Percentiles rank a stretch among this genome's conserved stretches.
phyloP scores from a whole-genome alignment of 2,329 filamentous ascomycete species.

The Cordyceps fumosorosea region DNA sequence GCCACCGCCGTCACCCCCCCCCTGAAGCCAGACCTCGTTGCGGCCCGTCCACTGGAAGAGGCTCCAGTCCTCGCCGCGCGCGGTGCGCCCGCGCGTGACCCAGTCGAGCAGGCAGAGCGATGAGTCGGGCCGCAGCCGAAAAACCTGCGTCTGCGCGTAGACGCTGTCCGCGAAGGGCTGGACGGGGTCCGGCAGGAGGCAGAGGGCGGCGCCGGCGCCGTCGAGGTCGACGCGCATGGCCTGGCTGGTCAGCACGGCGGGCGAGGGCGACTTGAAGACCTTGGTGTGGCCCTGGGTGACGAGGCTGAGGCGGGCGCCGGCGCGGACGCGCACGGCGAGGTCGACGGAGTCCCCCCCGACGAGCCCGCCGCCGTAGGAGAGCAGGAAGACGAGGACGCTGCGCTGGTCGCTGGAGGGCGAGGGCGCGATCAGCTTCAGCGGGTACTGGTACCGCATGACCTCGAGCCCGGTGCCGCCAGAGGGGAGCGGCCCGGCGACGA shows the following conservation, averaged over 20 bases:
- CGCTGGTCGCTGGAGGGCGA: conserved; percentile 55
- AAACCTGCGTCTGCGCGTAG: conserved; percentile 79
- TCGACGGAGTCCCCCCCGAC: conserved; percentile 80
- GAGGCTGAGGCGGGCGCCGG: conserved; percentile 58
- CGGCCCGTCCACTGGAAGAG: conserved; percentile 71
- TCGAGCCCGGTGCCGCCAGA: conserved; percentile 65
- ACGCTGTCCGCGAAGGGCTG: conserved; percentile 82
- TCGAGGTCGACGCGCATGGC: conserved; percentile 45
- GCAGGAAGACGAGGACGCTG: conserved; percentile 75
- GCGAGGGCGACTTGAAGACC: conserved; percentile 73
- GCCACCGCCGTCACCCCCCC: conserved; percentile 24
- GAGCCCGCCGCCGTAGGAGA: conserved; percentile 91
- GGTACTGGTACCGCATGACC: conserved; percentile 82
- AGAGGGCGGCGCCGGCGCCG: conserved; percentile 44
- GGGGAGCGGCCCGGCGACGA: conserved; percentile 67
- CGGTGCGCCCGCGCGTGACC: conserved; percentile 82
- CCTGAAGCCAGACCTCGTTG: conserved; percentile 72
- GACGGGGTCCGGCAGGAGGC: conserved; percentile 80
- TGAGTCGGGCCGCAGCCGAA: conserved; percentile 50
- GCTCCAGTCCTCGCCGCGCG: conserved; percentile 84
- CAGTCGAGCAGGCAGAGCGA: conserved; percentile 84
- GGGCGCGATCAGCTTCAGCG: conserved; percentile 86
- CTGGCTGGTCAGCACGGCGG: conserved; percentile 52
- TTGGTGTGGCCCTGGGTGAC: conserved; percentile 83
- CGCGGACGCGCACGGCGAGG: conserved; percentile 60